A percentile compares a stretch with the other conserved stretches of the same genome.
These are phyloP conservation scores for Beauveria caledonica DNA, from an alignment of 2,329 filamentous ascomycete genomes.

Conservation along the genomic window DNA sequence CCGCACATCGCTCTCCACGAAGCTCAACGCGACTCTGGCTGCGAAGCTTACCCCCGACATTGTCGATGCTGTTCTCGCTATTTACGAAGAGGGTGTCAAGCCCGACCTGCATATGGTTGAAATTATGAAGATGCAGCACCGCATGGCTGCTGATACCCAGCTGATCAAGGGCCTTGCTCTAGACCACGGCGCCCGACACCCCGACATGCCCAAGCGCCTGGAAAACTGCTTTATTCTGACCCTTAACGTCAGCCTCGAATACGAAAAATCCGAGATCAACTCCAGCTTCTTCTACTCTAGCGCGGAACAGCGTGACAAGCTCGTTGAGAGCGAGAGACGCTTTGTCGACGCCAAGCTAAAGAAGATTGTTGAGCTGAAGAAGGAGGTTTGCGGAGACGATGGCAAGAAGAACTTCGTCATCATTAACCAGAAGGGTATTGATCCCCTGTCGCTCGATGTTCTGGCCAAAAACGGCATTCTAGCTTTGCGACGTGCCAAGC, in stretches of 20 bases:
- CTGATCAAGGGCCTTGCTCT: conserved; percentile 87
- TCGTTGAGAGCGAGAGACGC: conserved; percentile 91
- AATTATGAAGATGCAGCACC: conserved; percentile 99
- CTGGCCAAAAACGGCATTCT: conserved; percentile 97
- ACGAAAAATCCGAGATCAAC: conserved; percentile 99
- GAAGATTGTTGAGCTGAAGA: conserved; percentile 97
- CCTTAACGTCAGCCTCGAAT: conserved; percentile 93
- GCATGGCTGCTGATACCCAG: conserved; percentile 89
- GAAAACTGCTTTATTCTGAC: conserved; percentile 94
- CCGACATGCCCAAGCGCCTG: conserved; percentile 94
- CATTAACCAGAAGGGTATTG: conserved; percentile 99
- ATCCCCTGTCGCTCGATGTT: conserved; percentile 90
- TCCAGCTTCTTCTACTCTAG: conserved; percentile 98
- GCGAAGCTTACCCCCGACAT: conserved; percentile 90
- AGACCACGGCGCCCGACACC: conserved; percentile 92
- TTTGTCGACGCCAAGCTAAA: conserved; percentile 95
- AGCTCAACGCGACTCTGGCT: conserved; percentile 82
- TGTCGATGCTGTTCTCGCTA: conserved; percentile 91
- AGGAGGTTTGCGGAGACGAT: conserved; percentile 90
- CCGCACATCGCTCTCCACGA: conserved; percentile 88
- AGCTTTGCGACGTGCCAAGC: conserved; percentile 87
- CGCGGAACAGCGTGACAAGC: conserved; percentile 93
- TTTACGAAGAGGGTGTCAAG: conserved; percentile 82
- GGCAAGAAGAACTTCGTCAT: conserved; percentile 93
- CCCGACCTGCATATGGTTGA: conserved; percentile 98